Conservation (phyloP, 1,284 basidiomycete genomes). For the Rhodotorula sp. region DNA sequence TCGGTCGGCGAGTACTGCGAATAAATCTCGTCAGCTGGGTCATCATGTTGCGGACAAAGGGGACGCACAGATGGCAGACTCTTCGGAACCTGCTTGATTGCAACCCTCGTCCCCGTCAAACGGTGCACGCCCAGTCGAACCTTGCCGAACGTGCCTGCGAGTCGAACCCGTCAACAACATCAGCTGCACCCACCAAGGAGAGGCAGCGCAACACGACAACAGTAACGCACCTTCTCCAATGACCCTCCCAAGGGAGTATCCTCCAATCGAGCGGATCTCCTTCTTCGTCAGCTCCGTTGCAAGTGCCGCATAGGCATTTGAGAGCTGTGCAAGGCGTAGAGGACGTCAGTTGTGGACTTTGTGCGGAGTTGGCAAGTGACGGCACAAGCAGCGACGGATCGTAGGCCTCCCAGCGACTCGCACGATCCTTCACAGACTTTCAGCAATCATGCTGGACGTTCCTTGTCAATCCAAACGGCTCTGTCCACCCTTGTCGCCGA, state of each 20-base stretch:
- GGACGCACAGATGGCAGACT: conserved; percentile 63
- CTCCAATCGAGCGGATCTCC: conserved; percentile 86
- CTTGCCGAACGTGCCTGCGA: conserved; percentile 45
- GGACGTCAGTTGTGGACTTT: neutral
- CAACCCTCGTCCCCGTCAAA: conserved; percentile 63
- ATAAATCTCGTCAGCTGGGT: neutral
- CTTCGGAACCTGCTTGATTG: conserved; percentile 98
- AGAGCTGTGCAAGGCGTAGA: conserved; percentile 61
- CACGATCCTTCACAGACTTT: neutral
- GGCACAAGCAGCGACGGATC: neutral
- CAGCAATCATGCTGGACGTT: neutral
- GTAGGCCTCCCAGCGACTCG: neutral
- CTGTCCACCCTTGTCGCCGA: neutral
- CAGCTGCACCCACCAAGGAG: no score
- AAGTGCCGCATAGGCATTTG: conserved; percentile 92
- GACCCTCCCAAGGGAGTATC: conserved; percentile 89
- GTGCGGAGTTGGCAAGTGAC: neutral
- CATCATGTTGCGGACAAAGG: neutral
- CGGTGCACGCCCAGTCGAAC: conserved; percentile 46
- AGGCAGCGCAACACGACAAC: no score
- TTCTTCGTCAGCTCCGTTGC: conserved; percentile 88
- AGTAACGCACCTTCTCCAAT: conserved; percentile 90
- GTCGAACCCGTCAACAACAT: neutral
- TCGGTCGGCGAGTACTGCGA: conserved; percentile 17
- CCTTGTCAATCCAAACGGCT: no score